Conservation (phyloP, 805 yeast species). For the Lipomyces mesembrius region DNA sequence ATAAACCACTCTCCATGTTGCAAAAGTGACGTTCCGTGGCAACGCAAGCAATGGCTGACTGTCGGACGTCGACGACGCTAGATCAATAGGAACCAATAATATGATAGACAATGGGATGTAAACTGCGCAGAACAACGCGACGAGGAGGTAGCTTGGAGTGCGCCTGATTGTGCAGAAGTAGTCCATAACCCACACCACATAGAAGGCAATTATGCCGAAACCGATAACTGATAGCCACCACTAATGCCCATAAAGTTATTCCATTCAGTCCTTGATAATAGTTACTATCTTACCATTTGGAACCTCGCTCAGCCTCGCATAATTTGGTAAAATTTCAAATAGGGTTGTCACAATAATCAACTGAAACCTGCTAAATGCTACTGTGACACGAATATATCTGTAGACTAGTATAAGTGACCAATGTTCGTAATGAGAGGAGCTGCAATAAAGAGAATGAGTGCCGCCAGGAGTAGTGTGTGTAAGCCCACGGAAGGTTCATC, state of each 20-base stretch:
- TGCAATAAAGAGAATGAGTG: too few relatives aligned
- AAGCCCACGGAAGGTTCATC: too few relatives aligned
- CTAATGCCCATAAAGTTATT: not conserved
- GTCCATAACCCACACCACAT: slow-evolving; percentile 48
- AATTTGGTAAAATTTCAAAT: not conserved
- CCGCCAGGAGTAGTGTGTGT: too few relatives aligned
- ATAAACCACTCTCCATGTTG: slow-evolving; percentile 73
- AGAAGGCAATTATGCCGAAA: slow-evolving; percentile 42
- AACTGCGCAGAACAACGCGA: slow-evolving; percentile 62
- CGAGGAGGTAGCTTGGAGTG: slow-evolving; percentile 52
- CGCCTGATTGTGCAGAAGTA: slow-evolving; percentile 46
- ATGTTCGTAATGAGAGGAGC: too few relatives aligned
- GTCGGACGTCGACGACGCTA: slow-evolving; percentile 58
- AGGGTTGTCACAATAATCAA: not conserved
- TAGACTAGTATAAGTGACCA: not conserved
- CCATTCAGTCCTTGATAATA: not conserved
- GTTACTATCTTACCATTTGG: not conserved
- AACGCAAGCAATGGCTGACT: slow-evolving; percentile 54
- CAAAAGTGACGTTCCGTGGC: slow-evolving; percentile 54
- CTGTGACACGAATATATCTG: not conserved
- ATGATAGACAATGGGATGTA: slow-evolving; percentile 77
- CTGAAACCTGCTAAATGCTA: not conserved
- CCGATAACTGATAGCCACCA: slow-evolving; percentile 37
- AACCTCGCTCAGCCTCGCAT: not conserved
- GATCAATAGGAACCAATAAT: slow-evolving; percentile 74